A percentile compares a stretch with the other conserved stretches of the same genome.
Conservation (phyloP, 306 rosid genomes). For the Senna tora region DNA sequence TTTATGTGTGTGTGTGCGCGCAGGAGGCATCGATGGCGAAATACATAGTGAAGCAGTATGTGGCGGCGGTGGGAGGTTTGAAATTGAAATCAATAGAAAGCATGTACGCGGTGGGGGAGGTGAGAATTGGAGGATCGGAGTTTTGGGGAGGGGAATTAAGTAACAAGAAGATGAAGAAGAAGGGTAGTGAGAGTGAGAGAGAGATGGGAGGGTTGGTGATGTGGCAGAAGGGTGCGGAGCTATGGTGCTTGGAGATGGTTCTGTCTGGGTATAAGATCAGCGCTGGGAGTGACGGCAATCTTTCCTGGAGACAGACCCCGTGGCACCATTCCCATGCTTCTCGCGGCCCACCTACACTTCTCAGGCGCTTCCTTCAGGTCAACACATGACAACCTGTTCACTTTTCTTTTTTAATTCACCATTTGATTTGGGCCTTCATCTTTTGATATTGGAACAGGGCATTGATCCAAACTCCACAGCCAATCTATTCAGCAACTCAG, state of each 20-base stretch:
- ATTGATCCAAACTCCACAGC: slow-evolving; percentile 92
- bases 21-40: slow-evolving; percentile 89
- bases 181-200: slow-evolving; percentile 63
- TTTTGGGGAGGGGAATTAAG: slow-evolving; percentile 61
- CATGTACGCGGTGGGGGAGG: slow-evolving; percentile 97
- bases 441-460: slow-evolving; percentile 82
- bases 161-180: neutral
- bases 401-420: no score
- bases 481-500: slow-evolving; percentile 60
- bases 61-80: slow-evolving; percentile 92
- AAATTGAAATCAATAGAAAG: slow-evolving; percentile 67
- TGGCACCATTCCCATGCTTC: slow-evolving; percentile 99
- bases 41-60: slow-evolving; percentile 83
- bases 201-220: slow-evolving; percentile 92
- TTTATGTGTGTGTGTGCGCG: neutral
- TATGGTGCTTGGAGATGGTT: slow-evolving; percentile 90
- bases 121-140: slow-evolving; percentile 79
- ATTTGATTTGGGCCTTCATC: no score
- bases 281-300: slow-evolving; percentile 91
- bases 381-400: no score
- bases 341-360: slow-evolving; percentile 93
- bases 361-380: slow-evolving; percentile 88
- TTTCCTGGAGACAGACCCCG: slow-evolving; percentile 97
- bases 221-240: slow-evolving; percentile 86
- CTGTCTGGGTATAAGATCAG: slow-evolving; percentile 83